Conservation (phyloP, 441 rosid genomes). For the Pelargonium cotyledonis region DNA sequence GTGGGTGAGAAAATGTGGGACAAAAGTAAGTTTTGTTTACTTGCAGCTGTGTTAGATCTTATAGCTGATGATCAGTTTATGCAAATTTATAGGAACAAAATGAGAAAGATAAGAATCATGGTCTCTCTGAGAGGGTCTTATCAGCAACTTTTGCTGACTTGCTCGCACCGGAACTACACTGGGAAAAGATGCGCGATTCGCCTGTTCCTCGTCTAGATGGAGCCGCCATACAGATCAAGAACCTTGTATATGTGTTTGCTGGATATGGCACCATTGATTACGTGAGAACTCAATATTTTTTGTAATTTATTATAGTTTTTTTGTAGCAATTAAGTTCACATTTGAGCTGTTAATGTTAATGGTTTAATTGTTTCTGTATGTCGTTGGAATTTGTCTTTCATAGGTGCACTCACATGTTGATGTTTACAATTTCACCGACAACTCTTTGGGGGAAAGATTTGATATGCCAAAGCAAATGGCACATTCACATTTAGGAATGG, state of each 20-base stretch:
- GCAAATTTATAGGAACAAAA: constrained; percentile 31
- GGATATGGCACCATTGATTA: constrained; percentile 74
- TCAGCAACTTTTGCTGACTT: constrained; percentile 92
- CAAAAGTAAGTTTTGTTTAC: not conserved
- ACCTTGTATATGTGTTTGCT: constrained; percentile 74
- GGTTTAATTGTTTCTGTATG: constrained; percentile 7
- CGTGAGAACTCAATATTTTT: constrained; percentile 30
- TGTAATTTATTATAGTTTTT: too few species aligned
- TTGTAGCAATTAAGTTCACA: not conserved
- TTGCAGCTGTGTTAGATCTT: constrained; percentile 7
- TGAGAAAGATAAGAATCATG: constrained; percentile 22
- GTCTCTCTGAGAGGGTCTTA: constrained; percentile 43
- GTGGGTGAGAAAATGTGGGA: not conserved
- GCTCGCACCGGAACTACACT: constrained; percentile 60
- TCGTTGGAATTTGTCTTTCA: constrained; percentile 12
- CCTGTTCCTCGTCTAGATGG: constrained; percentile 95
- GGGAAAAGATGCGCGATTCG: constrained; percentile 82
- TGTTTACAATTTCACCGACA: constrained; percentile 67
- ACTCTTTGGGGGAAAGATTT: constrained; percentile 79
- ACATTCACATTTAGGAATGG: constrained; percentile 98
- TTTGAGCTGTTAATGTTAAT: constrained; percentile 8
- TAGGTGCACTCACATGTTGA: constrained; percentile 94
- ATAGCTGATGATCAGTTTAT: constrained; percentile 1
- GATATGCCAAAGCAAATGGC: constrained; percentile 98
- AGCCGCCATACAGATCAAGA: constrained; percentile 74